Conservation (phyloP, 441 rosid species). For the Aquilaria agallochum region DNA sequence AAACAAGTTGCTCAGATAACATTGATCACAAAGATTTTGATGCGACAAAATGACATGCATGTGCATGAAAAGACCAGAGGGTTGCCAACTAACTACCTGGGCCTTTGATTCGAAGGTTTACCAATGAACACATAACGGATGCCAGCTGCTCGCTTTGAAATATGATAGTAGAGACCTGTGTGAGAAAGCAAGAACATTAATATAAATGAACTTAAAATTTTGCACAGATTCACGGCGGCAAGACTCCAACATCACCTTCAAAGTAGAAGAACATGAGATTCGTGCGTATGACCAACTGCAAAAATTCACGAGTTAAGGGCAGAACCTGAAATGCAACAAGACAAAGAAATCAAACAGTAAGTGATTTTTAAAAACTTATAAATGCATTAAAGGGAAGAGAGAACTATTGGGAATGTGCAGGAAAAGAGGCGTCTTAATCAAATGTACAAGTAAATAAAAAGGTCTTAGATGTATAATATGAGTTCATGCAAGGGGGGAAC, state of each 20-base stretch:
- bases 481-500: background rate
- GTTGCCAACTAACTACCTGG: constrained; percentile 44
- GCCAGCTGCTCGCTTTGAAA: constrained; percentile 84
- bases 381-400: too few species aligned
- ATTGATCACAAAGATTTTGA: too few species aligned
- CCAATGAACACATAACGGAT: constrained; percentile 87
- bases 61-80: constrained; percentile 6
- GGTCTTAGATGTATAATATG: background rate
- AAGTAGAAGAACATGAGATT: constrained; percentile 97
- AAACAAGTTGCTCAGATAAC: too few species aligned
- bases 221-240: background rate
- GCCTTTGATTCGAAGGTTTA: constrained; percentile 88
- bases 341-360: background rate
- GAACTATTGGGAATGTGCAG: too few species aligned
- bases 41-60: background rate
- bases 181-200: constrained; percentile 1
- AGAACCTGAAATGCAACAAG: constrained; percentile 44
- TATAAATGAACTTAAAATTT: too few species aligned
- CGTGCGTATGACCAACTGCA: constrained; percentile 78
- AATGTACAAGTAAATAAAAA: background rate
- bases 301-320: constrained; percentile 72
- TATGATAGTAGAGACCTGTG: constrained; percentile 86
- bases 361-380: too few species aligned
- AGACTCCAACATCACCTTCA: constrained; percentile 51
- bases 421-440: too few species aligned